Evolutionary conservation across 495 filamentous ascomycete genomes (phyloP).

Genomic region (Penicillium riverlandense): DNA sequence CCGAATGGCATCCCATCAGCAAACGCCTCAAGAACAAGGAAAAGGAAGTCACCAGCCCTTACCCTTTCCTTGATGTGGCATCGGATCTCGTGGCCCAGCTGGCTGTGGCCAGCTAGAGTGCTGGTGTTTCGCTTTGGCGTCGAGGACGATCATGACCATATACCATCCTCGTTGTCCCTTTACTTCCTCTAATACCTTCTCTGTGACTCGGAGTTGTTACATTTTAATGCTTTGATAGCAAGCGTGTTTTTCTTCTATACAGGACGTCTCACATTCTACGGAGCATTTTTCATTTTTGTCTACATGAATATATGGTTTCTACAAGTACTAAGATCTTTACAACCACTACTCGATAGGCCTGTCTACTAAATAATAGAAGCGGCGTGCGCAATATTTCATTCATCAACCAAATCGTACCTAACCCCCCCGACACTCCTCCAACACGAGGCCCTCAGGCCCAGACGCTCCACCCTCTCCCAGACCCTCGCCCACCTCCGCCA

Average conservation of each 20-base stretch:
- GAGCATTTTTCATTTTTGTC: neutral
- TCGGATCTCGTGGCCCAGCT: conserved; percentile 48
- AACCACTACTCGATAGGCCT: too few relatives aligned
- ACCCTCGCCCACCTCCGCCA: too few relatives aligned
- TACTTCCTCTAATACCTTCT: conserved; percentile 4
- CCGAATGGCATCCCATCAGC: conserved; percentile 41
- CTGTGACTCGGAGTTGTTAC: conserved; percentile 1
- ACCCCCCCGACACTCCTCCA: too few relatives aligned
- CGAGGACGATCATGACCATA: conserved; percentile 7
- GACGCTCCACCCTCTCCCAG: too few relatives aligned
- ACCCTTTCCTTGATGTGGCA: conserved; percentile 50
- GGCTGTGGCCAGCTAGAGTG: conserved; percentile 34
- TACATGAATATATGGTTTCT: conserved; percentile 3
- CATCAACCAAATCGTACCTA: too few relatives aligned
- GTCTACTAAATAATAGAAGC: too few relatives aligned
- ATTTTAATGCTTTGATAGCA: conserved; percentile 8
- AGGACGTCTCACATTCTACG: conserved; percentile 1
- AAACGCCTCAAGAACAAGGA: conserved; percentile 44
- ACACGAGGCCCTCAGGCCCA: too few relatives aligned
- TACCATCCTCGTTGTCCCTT: neutral
- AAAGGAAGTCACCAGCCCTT: conserved; percentile 49
- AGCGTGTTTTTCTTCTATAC: conserved; percentile 8
- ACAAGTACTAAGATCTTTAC: too few relatives aligned
- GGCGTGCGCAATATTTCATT: too few relatives aligned
- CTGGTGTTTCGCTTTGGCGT: neutral